Percentiles rank a stretch among this genome's conserved stretches.
phyloP scores from a whole-genome alignment of 768 basidiomycete species.

The Tricholomella constricta region DNA sequence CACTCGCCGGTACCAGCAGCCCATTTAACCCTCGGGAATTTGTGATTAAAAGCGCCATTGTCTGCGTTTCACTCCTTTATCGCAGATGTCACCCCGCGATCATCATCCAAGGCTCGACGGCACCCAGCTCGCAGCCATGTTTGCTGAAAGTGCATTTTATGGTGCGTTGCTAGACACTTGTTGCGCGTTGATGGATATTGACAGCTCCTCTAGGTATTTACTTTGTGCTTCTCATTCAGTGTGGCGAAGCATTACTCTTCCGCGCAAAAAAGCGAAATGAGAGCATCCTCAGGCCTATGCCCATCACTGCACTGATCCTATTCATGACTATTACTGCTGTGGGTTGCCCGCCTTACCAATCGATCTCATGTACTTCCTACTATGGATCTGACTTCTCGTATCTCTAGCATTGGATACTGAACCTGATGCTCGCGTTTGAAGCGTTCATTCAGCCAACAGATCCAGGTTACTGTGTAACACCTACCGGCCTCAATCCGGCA shows the following conservation, averaged over 20 bases:
- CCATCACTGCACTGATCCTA: conserved; percentile 18
- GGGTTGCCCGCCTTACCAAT: background rate
- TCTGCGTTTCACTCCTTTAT: conserved; percentile 7
- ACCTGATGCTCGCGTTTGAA: conserved; percentile 9
- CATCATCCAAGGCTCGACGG: conserved; percentile 22
- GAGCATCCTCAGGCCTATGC: conserved; percentile 21
- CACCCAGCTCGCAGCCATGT: conserved; percentile 18
- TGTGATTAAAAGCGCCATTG: background rate
- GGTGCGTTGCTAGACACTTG: conserved; percentile 7
- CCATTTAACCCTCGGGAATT: background rate
- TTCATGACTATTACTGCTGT: conserved; percentile 23
- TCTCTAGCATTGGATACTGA: conserved; percentile 7
- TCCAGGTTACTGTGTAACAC: conserved; percentile 9
- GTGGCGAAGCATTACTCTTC: conserved; percentile 13
- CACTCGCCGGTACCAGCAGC: background rate
- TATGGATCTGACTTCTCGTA: background rate
- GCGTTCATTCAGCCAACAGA: conserved; percentile 11
- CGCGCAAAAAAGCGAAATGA: conserved; percentile 17
- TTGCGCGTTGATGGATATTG: background rate
- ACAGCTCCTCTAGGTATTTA: conserved; percentile 13
- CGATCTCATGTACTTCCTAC: background rate
- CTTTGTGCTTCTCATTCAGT: conserved; percentile 20
- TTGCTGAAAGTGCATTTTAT: conserved; percentile 19
- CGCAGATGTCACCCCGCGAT: conserved; percentile 22
- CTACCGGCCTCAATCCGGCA: conserved; percentile 10